Evolutionary conservation across 371 early-diverging fungal genomes (phyloP).

Genomic region (Blastocladiella emersonii): DNA sequence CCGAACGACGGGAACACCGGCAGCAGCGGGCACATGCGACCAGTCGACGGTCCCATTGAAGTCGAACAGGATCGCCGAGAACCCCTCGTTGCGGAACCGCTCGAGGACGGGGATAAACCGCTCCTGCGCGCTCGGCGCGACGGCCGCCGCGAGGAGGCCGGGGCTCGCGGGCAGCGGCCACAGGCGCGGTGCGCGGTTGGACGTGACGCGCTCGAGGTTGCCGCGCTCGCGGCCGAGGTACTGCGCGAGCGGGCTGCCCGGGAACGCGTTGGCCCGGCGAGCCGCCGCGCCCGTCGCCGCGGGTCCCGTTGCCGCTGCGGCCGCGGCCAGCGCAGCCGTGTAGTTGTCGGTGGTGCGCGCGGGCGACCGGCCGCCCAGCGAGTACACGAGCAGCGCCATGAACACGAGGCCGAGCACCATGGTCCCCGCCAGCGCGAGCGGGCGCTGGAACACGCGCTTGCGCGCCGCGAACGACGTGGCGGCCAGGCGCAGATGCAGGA

Average conservation of each 20-base stretch:
- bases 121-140: background rate
- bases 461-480: too few relatives aligned
- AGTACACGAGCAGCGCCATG: too few relatives aligned
- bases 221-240: background rate
- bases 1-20: background rate
- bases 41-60: background rate
- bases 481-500: too few relatives aligned
- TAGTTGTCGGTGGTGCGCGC: too few relatives aligned
- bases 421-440: too few relatives aligned
- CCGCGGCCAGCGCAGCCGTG: too few relatives aligned
- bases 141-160: background rate
- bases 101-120: background rate
- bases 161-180: background rate
- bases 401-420: too few relatives aligned
- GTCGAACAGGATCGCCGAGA: background rate
- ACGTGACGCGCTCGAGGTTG: background rate
- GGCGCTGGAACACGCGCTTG: too few relatives aligned
- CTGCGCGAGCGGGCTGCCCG: background rate
- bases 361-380: too few relatives aligned
- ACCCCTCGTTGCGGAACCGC: background rate
- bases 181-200: background rate
- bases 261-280: too few relatives aligned
- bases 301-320: too few relatives aligned
- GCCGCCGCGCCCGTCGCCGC: too few relatives aligned
- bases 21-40: background rate